Conservation (phyloP, 2,329 filamentous ascomycete species). For the Sporothrix dimorphospora region DNA sequence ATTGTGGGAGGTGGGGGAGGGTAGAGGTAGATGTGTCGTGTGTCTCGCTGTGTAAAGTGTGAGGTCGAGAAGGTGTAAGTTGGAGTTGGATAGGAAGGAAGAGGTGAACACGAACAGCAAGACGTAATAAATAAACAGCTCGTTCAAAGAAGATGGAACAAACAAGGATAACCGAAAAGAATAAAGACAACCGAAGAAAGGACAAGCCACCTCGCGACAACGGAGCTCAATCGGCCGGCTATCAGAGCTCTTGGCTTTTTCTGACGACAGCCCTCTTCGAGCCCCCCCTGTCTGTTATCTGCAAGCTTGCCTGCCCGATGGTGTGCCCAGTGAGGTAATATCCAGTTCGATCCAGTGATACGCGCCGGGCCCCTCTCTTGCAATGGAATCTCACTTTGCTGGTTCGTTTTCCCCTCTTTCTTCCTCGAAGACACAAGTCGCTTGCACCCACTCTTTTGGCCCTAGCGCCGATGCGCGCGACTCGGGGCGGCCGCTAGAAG, state of each 20-base stretch:
- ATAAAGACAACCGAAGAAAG: not conserved
- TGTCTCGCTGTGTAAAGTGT: no score
- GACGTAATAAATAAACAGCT: not conserved
- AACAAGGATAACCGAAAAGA: not conserved
- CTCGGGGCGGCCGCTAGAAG: conserved; percentile 12
- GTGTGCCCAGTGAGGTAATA: not conserved
- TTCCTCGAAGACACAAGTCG: not conserved
- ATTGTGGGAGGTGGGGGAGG: conserved; percentile 5
- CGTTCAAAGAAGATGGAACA: not conserved
- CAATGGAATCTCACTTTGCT: not conserved
- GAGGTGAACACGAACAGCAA: no score
- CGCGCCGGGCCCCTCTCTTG: not conserved
- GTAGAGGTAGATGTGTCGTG: not conserved
- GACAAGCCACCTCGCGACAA: not conserved
- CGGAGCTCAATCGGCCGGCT: not conserved
- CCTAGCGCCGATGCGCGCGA: not conserved
- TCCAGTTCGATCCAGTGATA: conserved; percentile 5
- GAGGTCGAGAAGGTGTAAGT: not conserved
- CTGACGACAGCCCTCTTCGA: not conserved
- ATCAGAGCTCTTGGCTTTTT: conserved; percentile 9
- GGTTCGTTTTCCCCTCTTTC: no score
- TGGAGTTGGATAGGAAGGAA: not conserved
- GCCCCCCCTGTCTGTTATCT: not conserved
- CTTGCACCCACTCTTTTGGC: conserved; percentile 7
- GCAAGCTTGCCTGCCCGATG: not conserved